phyloP scores from a whole-genome alignment of 371 early-diverging fungal species.

The Blakeslea trispora region DNA sequence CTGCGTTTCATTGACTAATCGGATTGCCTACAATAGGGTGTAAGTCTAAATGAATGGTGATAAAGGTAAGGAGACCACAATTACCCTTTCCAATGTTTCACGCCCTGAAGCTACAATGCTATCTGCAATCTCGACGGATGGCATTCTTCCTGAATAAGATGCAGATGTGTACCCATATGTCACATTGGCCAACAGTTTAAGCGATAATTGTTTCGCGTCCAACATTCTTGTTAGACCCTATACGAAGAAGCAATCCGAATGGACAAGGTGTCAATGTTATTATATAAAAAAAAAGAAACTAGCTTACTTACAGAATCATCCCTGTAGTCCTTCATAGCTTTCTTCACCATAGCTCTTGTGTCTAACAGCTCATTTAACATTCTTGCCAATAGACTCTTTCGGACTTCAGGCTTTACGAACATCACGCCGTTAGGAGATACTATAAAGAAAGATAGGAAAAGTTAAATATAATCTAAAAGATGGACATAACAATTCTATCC shows the following conservation, averaged over 20 bases:
- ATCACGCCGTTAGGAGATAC: slow-evolving; percentile 85
- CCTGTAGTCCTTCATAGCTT: slow-evolving; percentile 75
- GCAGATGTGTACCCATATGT: slow-evolving; percentile 92
- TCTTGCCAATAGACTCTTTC: slow-evolving; percentile 73
- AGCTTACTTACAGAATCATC: slow-evolving; percentile 52
- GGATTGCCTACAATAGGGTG: slow-evolving; percentile 53
- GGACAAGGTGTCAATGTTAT: background rate
- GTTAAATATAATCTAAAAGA: background rate
- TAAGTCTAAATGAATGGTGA: too few species aligned
- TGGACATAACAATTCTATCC: background rate
- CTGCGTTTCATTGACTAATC: slow-evolving; percentile 59
- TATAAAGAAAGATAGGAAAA: slow-evolving; percentile 13
- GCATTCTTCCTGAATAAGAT: slow-evolving; percentile 88
- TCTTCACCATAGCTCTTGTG: slow-evolving; percentile 87
- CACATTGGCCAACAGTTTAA: slow-evolving; percentile 91
- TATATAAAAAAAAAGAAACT: background rate
- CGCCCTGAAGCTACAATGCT: slow-evolving; percentile 87
- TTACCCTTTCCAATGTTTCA: slow-evolving; percentile 72
- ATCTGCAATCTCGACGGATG: slow-evolving; percentile 88
- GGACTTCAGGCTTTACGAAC: slow-evolving; percentile 77
- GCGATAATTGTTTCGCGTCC: slow-evolving; percentile 79
- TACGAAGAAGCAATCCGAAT: background rate
- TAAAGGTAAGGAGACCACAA: background rate
- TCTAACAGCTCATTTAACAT: slow-evolving; percentile 88
- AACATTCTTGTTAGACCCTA: slow-evolving; percentile 53